Percentiles rank a stretch among this genome's conserved stretches.
These are phyloP conservation scores for Postia placenta DNA, from an alignment of 768 basidiomycete species.

Conservation along the genomic window DNA sequence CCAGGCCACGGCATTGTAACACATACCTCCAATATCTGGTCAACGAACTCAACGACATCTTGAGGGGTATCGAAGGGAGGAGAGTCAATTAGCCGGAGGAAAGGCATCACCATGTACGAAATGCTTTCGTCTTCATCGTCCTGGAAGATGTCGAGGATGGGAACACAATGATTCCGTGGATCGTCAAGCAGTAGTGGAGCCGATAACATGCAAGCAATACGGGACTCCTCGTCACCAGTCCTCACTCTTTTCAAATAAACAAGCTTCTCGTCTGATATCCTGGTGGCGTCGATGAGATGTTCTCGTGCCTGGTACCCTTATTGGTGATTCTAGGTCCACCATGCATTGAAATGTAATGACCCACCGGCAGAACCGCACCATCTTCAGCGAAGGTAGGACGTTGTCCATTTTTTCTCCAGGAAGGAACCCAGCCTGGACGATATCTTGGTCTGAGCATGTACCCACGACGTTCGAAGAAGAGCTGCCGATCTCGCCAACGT, in stretches of 20 bases:
- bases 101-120: conserved; percentile 19
- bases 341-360: not conserved
- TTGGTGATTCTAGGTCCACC: not conserved
- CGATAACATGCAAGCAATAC: conserved; percentile 11
- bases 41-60: conserved; percentile 15
- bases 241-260: conserved; percentile 25
- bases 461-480: conserved; percentile 7
- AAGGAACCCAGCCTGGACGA: conserved; percentile 23
- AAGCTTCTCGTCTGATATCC: conserved; percentile 19
- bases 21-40: conserved; percentile 18
- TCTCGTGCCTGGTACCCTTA: not conserved
- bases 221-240: conserved; percentile 7
- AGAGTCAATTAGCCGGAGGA: conserved; percentile 10
- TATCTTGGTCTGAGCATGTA: conserved; percentile 23
- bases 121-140: conserved; percentile 7
- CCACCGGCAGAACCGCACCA: conserved; percentile 1
- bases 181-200: not conserved
- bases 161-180: conserved; percentile 20
- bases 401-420: conserved; percentile 17
- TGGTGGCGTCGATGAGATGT: conserved; percentile 24
- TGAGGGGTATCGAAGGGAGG: conserved; percentile 13
- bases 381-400: conserved; percentile 5
- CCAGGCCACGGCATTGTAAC: not conserved
- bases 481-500: conserved; percentile 4
- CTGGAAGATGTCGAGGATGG: conserved; percentile 14